phyloP scores from a whole-genome alignment of 805 yeast species.

The Torulaspora gathmanii region DNA sequence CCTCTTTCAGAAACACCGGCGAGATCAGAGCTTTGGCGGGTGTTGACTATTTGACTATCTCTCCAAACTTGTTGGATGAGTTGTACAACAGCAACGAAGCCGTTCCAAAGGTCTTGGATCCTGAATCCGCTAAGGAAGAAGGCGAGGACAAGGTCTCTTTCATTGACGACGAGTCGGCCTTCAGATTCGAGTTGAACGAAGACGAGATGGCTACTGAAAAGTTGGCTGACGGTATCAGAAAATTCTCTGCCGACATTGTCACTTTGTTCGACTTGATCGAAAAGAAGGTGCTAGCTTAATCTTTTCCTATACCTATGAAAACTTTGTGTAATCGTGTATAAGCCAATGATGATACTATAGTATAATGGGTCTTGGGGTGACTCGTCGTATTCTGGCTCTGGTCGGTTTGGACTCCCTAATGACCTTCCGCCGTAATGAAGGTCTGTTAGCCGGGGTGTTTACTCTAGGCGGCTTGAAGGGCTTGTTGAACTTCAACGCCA shows the following conservation, averaged over 20 bases:
- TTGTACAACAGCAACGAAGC: constrained; percentile 69
- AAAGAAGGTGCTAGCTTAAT: constrained; percentile 46
- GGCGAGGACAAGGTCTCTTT: constrained; percentile 66
- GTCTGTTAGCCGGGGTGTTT: constrained; percentile 13
- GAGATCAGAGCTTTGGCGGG: constrained; percentile 97
- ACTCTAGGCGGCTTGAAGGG: constrained; percentile 32
- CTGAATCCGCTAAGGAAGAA: constrained; percentile 50
- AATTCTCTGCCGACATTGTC: constrained; percentile 88
- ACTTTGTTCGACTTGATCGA: constrained; percentile 68
- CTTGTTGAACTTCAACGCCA: constrained; percentile 28
- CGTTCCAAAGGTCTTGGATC: constrained; percentile 79
- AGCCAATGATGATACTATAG: constrained; percentile 6
- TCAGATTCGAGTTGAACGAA: constrained; percentile 89
- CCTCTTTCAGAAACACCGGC: constrained; percentile 95
- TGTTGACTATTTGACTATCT: constrained; percentile 90
- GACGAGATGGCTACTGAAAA: constrained; percentile 99
- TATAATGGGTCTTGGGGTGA: constrained; percentile 13
- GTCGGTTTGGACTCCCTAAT: constrained; percentile 2
- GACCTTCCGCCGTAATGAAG: constrained; percentile 7
- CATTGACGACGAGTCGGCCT: constrained; percentile 79
- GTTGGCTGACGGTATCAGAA: constrained; percentile 96
- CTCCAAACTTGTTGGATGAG: constrained; percentile 89
- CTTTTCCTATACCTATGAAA: constrained; percentile 1
- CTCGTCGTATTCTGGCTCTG: constrained; percentile 12
- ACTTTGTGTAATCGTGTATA: constrained; percentile 1